Evolutionary conservation across 345 rosid species (phyloP), one percentile per base, ranked within the genome.

Genomic region (Gynandropsis gynandra): DNA sequence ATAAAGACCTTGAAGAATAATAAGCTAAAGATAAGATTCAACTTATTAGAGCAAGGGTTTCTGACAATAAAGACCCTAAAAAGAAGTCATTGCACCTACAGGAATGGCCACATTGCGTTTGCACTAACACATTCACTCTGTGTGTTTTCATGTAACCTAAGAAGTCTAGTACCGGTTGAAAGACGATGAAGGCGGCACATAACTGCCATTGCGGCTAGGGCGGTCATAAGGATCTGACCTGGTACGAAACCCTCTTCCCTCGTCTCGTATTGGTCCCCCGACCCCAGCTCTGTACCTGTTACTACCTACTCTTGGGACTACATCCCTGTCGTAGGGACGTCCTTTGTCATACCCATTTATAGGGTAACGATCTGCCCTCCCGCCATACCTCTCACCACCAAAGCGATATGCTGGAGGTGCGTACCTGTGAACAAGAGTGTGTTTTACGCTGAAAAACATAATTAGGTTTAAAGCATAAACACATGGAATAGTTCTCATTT

Each of bases 141-240:
- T 5, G 29, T 24, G 4, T n/a, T 2, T 24, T 24, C 29, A 24
- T 58, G 27, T 41, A 57, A 33, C 29, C 51, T 42, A 64, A 64
- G 5, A 5, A 24, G 5, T 33, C 67, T 52, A 92, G 66, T 76
- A 87, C 50, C 94, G 97, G 47, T 85, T 97, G 10, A 77, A 87
- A 34, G 95, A 70, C 35, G 94, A 64, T 8, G 64, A 59, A 10
- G 70, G 65, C 71, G 36, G 51, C 63, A 7, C 85, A 7, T 82
- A 82, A 13, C 81, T 88, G 58, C 29, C 29, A 24, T 5, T 5
- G 5, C 88, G 64, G 71, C 77, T 62, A 2, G 95, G 85, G 29
- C 97, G 82, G 19, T 88, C 97, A 33, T 83, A 93, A 1, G 97
- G 99, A 53, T 36, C 80, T 1, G 79, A 60, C 60, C 90, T 77